phyloP scores from a whole-genome alignment of 305 asterid genomes.

The Rubia peregrina region DNA sequence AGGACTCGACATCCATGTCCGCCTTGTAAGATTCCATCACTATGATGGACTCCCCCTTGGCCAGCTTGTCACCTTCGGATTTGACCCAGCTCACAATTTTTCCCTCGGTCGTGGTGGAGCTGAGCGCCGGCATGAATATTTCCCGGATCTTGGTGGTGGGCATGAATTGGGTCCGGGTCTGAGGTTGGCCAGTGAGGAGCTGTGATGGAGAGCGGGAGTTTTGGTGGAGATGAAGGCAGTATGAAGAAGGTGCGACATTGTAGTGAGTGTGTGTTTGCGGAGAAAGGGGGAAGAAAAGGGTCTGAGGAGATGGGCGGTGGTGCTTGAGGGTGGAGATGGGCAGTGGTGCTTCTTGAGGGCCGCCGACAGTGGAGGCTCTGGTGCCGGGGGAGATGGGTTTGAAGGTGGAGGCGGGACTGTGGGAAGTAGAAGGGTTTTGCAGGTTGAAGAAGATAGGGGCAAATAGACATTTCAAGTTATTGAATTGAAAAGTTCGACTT shows the following conservation, averaged over 20 bases:
- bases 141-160: constrained; percentile 78
- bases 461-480: too few species aligned
- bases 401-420: too few species aligned
- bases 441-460: too few species aligned
- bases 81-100: constrained; percentile 85
- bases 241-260: constrained; percentile 73
- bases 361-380: too few species aligned
- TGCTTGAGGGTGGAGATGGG: too few species aligned
- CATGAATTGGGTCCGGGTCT: constrained; percentile 31
- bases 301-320: too few species aligned
- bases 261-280: constrained; percentile 7
- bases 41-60: constrained; percentile 88
- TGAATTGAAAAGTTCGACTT: too few species aligned
- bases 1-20: constrained; percentile 90
- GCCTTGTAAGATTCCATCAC: constrained; percentile 93
- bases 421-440: too few species aligned
- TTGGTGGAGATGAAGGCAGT: constrained; percentile 60
- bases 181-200: constrained; percentile 41
- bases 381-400: too few species aligned
- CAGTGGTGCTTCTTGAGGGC: too few species aligned
- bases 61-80: constrained; percentile 74
- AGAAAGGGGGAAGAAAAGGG: not conserved
- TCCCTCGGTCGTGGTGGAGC: constrained; percentile 95
- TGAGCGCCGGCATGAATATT: constrained; percentile 88
- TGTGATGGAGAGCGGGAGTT: constrained; percentile 48